These are phyloP conservation scores for Holtermanniella nyarrowii DNA, from an alignment of 768 basidiomycete genomes.

Conservation along the genomic window DNA sequence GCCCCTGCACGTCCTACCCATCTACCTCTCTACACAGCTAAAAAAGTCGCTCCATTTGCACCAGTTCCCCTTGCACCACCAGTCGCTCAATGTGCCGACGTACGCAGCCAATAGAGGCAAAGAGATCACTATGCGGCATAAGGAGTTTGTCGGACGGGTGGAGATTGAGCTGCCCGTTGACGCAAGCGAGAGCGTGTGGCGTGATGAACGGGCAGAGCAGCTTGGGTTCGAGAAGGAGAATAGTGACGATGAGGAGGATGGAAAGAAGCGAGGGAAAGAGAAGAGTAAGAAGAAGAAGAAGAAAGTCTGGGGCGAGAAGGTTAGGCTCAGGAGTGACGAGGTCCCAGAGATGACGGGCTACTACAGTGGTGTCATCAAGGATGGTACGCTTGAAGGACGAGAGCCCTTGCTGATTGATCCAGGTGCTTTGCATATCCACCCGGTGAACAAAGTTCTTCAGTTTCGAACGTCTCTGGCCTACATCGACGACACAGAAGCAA, in stretches of 20 bases:
- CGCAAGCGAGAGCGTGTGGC: conserved; percentile 31
- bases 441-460: conserved; percentile 32
- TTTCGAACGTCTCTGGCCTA: conserved; percentile 39
- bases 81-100: conserved; percentile 19
- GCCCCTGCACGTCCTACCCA: conserved; percentile 30
- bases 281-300: conserved; percentile 13
- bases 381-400: conserved; percentile 19
- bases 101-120: conserved; percentile 29
- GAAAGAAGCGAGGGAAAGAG: conserved; percentile 13
- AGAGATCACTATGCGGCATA: conserved; percentile 32
- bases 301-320: conserved; percentile 35
- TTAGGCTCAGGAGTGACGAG: conserved; percentile 36
- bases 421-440: conserved; percentile 42
- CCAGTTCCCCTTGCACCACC: conserved; percentile 38
- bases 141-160: conserved; percentile 30
- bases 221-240: conserved; percentile 30
- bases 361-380: conserved; percentile 36
- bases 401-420: background rate
- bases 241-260: conserved; percentile 14
- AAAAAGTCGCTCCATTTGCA: conserved; percentile 33
- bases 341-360: conserved; percentile 39
- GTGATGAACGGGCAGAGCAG: conserved; percentile 36
- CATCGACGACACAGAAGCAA: conserved; percentile 35
- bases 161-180: conserved; percentile 42
- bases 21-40: conserved; percentile 36